Evolutionary conservation across 2,329 filamentous ascomycete species (phyloP).

Genomic region (Colletotrichum euphorbiae): DNA sequence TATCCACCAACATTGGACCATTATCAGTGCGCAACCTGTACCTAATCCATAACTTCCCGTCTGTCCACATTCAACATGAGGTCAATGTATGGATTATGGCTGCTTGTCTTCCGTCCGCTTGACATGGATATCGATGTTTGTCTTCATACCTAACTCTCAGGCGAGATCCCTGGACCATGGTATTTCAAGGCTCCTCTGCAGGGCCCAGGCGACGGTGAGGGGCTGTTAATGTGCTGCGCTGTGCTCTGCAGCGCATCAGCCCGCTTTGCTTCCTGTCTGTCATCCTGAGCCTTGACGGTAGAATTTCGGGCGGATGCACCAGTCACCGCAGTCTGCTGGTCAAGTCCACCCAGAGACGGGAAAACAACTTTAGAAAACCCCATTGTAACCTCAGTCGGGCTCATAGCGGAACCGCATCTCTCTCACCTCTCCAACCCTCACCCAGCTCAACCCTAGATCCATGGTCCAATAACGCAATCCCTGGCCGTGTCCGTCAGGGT

Average conservation of each 20-base stretch:
- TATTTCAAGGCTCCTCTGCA: constrained; percentile 21
- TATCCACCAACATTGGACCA: constrained; percentile 33
- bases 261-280: constrained; percentile 14
- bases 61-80: constrained; percentile 1
- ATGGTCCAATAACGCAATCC: constrained; percentile 28
- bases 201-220: constrained; percentile 14
- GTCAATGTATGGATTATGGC: constrained; percentile 16
- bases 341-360: constrained; percentile 11
- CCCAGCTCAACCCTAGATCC: constrained; percentile 31
- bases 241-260: constrained; percentile 12
- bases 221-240: constrained; percentile 3
- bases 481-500: constrained; percentile 25
- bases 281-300: neutral
- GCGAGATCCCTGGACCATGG: neutral
- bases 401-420: constrained; percentile 6
- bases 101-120: neutral
- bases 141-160: neutral
- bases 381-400: constrained; percentile 21
- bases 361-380: constrained; percentile 7
- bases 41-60: constrained; percentile 14
- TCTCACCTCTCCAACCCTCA: constrained; percentile 4
- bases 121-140: constrained; percentile 16
- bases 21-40: constrained; percentile 27
- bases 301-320: neutral
- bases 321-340: neutral